Evolutionary conservation across 352 stramenopile species (phyloP), one percentile per base, ranked within the genome.

Genomic region (Pelagophyceae sp.): DNA sequence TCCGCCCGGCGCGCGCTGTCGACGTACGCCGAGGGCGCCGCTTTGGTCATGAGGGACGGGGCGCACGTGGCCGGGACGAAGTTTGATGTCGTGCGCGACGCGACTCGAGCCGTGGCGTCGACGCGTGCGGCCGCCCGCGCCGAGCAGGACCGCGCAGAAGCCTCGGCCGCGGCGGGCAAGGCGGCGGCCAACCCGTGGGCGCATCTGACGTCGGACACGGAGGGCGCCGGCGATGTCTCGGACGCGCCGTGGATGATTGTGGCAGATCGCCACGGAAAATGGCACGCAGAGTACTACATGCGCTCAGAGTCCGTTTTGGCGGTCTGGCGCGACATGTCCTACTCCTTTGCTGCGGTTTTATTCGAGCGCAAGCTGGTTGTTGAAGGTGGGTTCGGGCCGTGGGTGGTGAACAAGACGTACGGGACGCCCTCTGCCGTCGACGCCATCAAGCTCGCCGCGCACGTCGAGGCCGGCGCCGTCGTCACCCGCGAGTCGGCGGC

Each of bases 11-110:
- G 76, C n/a, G 50, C 72, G 31, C 61, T 84, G 0, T 77, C 72
- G 29, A 32, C 61, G 3, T 38, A 71, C 45, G 82, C 80, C 65
- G 80, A 81, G 61, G 75, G 83, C 65, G 79, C 58, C 67, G 23
- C 80, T 31, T 38, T 72, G 6, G 72, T 75, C 3, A 69, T 80
- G 23, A 38, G 79, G 17, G 81, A 78, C 1, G 25, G 80, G 0
- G 77, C 79, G n/a, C 76, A 81, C 29, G 70, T 81, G 11, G 67
- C 78, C 25, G 50, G 67, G 45, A 65, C 63, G 0, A 74, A 64
- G 15, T 78, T 82, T 58, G 77, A 82, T 0, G 63, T 83, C n/a
- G 72, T 76, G 29, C 81, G 70, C 64, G 79, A 82, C 45, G 76
- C 78, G 2, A 35, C 72, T 5, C 54, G 50, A 20, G 81, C 80